These are phyloP conservation scores for Boletus sensibilis DNA, from an alignment of 768 basidiomycete genomes.

Conservation along the genomic window DNA sequence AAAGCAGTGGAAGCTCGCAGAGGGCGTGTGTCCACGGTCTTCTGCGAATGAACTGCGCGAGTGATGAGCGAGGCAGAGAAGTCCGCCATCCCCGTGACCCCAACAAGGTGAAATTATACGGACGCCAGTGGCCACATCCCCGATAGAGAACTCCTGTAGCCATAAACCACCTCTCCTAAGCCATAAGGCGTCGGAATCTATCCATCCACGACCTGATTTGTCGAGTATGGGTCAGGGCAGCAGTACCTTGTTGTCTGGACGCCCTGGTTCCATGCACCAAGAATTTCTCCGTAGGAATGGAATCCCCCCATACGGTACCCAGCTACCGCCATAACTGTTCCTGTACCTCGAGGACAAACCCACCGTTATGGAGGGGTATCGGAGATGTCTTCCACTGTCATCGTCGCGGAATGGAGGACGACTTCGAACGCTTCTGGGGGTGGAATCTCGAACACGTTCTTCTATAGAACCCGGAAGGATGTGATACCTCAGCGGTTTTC, in stretches of 20 bases:
- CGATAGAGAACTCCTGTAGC: slow-evolving; percentile 8
- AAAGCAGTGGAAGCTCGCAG: not conserved
- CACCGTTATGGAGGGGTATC: not conserved
- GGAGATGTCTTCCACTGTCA: not conserved
- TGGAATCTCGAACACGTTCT: not conserved
- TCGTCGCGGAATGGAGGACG: slow-evolving; percentile 3
- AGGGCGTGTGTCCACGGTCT: slow-evolving; percentile 11
- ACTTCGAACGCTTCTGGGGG: not conserved
- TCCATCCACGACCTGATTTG: slow-evolving; percentile 4
- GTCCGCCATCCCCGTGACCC: slow-evolving; percentile 17
- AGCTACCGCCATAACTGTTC: not conserved
- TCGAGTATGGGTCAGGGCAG: slow-evolving; percentile 6
- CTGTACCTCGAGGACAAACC: slow-evolving; percentile 2
- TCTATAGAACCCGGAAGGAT: not conserved
- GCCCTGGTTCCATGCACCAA: not conserved
- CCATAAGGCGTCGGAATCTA: slow-evolving; percentile 4
- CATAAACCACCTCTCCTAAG: slow-evolving; percentile 6
- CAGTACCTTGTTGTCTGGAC: not conserved
- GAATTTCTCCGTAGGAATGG: slow-evolving; percentile 1
- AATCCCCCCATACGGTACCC: not conserved
- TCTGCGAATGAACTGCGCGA: slow-evolving; percentile 15
- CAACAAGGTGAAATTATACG: slow-evolving; percentile 11
- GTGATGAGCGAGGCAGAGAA: slow-evolving; percentile 24
- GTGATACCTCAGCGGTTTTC: not conserved
- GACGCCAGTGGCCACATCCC: slow-evolving; percentile 8